Percentiles rank a stretch among this genome's conserved stretches.
Conservation (phyloP, 2,329 filamentous ascomycete species). For the Fusarium marasasianum region DNA sequence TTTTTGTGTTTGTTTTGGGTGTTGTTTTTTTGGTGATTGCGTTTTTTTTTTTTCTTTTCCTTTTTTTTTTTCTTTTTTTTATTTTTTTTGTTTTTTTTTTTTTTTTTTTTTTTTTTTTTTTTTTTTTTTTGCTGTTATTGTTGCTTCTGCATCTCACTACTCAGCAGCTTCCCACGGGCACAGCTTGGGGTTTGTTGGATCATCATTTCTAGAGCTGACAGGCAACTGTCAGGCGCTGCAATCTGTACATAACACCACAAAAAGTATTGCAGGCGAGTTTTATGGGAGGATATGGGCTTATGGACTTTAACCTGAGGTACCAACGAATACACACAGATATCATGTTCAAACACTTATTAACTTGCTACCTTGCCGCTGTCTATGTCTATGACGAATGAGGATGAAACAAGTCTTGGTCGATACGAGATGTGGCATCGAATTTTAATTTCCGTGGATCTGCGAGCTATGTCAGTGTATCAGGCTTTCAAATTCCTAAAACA, state of each 20-base stretch:
- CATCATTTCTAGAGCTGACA: constrained; percentile 37
- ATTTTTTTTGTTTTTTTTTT: no score
- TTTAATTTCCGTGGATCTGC: constrained; percentile 1
- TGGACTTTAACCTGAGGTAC: constrained; percentile 10
- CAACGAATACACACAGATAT: constrained; percentile 29
- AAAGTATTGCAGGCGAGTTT: constrained; percentile 25
- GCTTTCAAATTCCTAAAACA: background rate
- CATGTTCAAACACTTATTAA: constrained; percentile 12
- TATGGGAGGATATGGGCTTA: constrained; percentile 10
- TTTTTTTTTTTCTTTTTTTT: no score
- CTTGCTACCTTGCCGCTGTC: background rate
- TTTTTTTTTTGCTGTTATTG: background rate
- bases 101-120: background rate
- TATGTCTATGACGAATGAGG: constrained; percentile 23
- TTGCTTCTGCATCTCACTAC: constrained; percentile 4
- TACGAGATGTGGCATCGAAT: constrained; percentile 17
- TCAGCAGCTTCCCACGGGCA: constrained; percentile 11
- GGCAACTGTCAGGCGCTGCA: constrained; percentile 28
- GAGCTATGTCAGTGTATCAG: constrained; percentile 15
- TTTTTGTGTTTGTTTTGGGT: no score
- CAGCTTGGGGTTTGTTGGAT: constrained; percentile 20
- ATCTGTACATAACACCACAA: constrained; percentile 36
- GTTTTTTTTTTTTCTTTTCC: no score
- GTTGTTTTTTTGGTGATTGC: no score
- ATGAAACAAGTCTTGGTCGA: constrained; percentile 11